Evolutionary conservation across 2,329 filamentous ascomycete genomes (phyloP), one percentile per base, ranked within the genome.

Genomic region (Trichoderma pleuroti): DNA sequence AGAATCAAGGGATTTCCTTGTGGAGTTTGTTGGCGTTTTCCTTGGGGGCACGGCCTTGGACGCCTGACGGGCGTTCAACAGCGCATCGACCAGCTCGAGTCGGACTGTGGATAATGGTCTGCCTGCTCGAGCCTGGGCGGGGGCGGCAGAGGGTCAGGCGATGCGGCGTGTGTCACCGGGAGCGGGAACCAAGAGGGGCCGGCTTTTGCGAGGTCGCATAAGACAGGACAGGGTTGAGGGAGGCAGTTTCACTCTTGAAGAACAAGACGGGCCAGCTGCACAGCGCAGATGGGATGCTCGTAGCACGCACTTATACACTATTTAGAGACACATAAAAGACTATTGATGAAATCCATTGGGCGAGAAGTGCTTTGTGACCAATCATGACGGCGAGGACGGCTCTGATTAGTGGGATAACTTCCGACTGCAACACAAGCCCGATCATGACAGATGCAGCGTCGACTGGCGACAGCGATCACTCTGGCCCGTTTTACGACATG

Each of bases 21-120:
- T 24, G 67, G 71, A 71, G 69, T 71, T 68, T 66, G 70, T 68
- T 52, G 71, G 70, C 64, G 57, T 72, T 71, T 71, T 60, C 42
- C 30, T 64, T 69, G 28, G 39, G 39, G 52, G 36, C 46, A 59
- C 52, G 26, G 16, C 18, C 14, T 61, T 24, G 18, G 32, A 61
- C 65, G 26, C 52, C 52, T 26, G 61, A 52, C 60, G 36, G 68
- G 61, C 59, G 54, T 57, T 65, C 61, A 65, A 61, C 66, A 52
- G 42, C 56, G 56, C 66, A 61, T 61, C 39, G 52, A 59, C 60
- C 52, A 46, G 59, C 32, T 70, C 34, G 68, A 34, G 56, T 34
- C 46, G 30, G 68, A 57, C 68, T 64, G 68, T 65, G 60, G 52
- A 70, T 70, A 42, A 49, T 65, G 34, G 68, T 64, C 57, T 70